These are phyloP conservation scores for Cydonia oblonga DNA, from an alignment of 331 rosid species.

Conservation along the genomic window DNA sequence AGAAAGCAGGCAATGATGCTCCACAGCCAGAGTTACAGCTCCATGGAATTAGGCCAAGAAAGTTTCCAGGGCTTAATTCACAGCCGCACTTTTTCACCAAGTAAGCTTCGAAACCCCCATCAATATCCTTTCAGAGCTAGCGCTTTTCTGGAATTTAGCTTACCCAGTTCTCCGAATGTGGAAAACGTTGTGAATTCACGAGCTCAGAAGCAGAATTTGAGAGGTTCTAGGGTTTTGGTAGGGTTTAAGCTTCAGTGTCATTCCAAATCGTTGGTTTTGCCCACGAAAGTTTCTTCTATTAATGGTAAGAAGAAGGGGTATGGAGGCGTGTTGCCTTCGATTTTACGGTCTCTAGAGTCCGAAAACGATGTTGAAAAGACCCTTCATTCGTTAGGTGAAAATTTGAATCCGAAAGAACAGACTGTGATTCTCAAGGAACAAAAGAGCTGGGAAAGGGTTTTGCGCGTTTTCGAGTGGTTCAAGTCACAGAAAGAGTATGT, in stretches of 20 bases:
- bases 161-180: background rate
- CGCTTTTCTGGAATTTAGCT: constrained; percentile 15
- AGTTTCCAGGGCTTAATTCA: constrained; percentile 23
- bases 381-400: constrained; percentile 33
- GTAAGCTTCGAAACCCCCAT: constrained; percentile 13
- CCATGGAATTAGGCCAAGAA: constrained; percentile 33
- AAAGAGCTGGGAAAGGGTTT: constrained; percentile 47
- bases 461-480: constrained; percentile 62
- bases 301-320: constrained; percentile 28
- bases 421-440: constrained; percentile 63
- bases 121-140: constrained; percentile 12
- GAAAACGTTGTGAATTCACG: background rate
- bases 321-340: constrained; percentile 27
- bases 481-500: constrained; percentile 46
- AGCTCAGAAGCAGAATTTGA: constrained; percentile 5
- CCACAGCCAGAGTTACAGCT: constrained; percentile 6
- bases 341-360: constrained; percentile 35
- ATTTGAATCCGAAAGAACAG: constrained; percentile 48
- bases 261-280: constrained; percentile 22
- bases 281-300: constrained; percentile 16
- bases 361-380: constrained; percentile 28
- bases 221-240: constrained; percentile 15
- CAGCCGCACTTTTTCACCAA: constrained; percentile 5
- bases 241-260: constrained; percentile 36
- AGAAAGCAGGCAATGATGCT: constrained; percentile 13